phyloP scores from a whole-genome alignment of 345 rosid species.

The Microcos paniculata region DNA sequence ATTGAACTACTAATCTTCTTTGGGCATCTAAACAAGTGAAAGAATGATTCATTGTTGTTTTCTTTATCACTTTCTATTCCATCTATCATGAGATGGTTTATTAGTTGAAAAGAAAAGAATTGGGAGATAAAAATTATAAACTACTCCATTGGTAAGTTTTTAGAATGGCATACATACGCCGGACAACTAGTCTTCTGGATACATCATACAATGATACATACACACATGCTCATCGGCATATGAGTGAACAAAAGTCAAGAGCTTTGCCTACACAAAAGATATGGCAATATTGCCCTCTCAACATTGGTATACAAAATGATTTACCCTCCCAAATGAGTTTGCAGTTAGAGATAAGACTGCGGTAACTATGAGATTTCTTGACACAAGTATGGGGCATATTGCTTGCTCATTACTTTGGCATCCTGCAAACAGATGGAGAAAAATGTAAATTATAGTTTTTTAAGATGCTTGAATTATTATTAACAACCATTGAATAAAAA shows the following conservation, averaged over 20 bases:
- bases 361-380: neutral
- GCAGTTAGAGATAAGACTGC: neutral
- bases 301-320: neutral
- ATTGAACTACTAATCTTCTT: too few relatives aligned
- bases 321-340: neutral
- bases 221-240: neutral
- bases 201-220: neutral
- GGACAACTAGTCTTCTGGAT: too few relatives aligned
- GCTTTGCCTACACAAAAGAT: neutral
- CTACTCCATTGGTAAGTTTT: neutral
- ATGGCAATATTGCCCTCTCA: neutral
- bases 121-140: neutral
- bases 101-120: neutral
- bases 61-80: neutral
- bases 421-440: conserved; percentile 2
- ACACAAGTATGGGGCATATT: neutral
- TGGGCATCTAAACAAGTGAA: too few relatives aligned
- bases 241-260: neutral
- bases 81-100: neutral
- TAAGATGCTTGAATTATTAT: neutral
- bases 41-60: neutral
- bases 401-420: neutral
- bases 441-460: neutral
- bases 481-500: neutral
- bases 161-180: neutral